Conservation (phyloP, 495 filamentous ascomycete genomes). For the Trichoderma orchidacearum region DNA sequence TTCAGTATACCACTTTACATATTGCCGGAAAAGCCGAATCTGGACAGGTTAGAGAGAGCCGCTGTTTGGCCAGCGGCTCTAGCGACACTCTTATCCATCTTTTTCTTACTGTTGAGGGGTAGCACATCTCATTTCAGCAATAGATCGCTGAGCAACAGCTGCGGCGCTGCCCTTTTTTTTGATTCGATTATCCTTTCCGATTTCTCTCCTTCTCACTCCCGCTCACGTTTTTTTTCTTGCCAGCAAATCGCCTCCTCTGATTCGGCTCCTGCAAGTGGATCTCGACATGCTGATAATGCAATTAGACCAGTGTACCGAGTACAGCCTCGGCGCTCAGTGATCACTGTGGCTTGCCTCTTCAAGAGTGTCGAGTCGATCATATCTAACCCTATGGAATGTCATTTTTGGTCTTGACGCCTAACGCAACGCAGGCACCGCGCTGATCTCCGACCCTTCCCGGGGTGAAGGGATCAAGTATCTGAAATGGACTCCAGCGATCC, state of each 20-base stretch:
- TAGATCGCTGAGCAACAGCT: background rate
- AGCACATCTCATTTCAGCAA: background rate
- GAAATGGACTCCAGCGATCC: background rate
- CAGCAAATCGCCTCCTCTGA: background rate
- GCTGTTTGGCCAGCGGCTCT: background rate
- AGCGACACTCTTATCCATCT: too few species aligned
- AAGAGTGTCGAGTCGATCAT: background rate
- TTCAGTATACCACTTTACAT: background rate
- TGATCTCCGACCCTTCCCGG: background rate
- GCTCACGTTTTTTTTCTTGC: background rate
- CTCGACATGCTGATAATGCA: slow-evolving; percentile 1
- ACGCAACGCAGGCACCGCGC: background rate
- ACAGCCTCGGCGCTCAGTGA: background rate
- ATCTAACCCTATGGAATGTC: background rate
- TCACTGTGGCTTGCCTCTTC: background rate
- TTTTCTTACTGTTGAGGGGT: too few species aligned
- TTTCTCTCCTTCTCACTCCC: background rate
- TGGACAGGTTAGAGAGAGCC: background rate
- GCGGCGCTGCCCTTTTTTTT: background rate
- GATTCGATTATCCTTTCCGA: background rate
- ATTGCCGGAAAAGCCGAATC: background rate
- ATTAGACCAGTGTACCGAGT: background rate
- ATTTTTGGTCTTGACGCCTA: background rate
- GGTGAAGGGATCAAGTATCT: background rate
- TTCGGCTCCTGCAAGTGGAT: background rate